phyloP scores from a whole-genome alignment of 2,329 filamentous ascomycete species.

The Nothophoma quercina region DNA sequence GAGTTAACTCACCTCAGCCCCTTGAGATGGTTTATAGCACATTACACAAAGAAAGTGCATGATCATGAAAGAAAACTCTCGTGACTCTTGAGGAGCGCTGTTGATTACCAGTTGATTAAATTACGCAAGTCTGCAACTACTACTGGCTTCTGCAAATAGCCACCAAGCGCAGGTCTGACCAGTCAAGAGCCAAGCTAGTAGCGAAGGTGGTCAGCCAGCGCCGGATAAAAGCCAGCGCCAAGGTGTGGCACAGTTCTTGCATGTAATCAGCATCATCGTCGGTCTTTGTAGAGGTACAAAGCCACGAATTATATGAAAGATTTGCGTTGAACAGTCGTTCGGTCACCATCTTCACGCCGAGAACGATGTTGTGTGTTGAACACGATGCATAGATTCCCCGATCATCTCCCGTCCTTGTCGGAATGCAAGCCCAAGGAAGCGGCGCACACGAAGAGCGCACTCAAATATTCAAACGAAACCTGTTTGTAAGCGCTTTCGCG shows the following conservation, averaged over 20 bases:
- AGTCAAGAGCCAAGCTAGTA: background rate
- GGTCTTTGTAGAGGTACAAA: background rate
- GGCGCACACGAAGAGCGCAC: too few relatives aligned
- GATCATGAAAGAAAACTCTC: background rate
- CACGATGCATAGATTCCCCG: too few relatives aligned
- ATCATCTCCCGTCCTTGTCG: background rate
- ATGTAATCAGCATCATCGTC: conserved; percentile 8
- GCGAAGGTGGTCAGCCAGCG: conserved; percentile 16
- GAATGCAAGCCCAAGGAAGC: too few relatives aligned
- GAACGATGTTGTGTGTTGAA: background rate
- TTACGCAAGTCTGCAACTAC: background rate
- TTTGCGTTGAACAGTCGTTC: background rate
- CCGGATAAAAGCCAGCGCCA: conserved; percentile 6
- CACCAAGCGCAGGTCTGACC: conserved; percentile 2
- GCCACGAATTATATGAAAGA: background rate
- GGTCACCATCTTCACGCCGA: background rate
- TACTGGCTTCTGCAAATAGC: conserved; percentile 12
- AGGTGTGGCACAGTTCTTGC: conserved; percentile 8
- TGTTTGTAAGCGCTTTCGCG: background rate
- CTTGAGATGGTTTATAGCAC: background rate
- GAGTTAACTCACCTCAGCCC: background rate
- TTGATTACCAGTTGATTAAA: background rate
- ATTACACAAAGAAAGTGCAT: background rate
- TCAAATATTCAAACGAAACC: too few relatives aligned
- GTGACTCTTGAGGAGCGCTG: background rate